These are phyloP conservation scores for Irpex rosettiformis DNA, from an alignment of 1,284 basidiomycete genomes.

Conservation along the genomic window DNA sequence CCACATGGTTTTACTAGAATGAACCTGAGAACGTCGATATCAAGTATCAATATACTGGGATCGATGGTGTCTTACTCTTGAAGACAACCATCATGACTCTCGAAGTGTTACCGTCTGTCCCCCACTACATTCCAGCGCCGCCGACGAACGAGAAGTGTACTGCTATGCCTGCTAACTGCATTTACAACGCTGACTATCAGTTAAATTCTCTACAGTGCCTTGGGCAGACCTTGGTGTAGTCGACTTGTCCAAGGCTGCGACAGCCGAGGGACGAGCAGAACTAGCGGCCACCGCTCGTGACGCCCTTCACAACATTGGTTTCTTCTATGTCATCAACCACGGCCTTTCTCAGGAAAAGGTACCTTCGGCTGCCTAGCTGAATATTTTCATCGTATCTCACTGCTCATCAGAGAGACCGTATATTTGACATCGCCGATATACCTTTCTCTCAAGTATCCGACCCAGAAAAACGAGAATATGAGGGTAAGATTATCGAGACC, in stretches of 20 bases:
- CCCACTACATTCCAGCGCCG: slow-evolving; percentile 36
- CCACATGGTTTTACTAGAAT: too few relatives aligned
- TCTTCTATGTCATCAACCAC: slow-evolving; percentile 41
- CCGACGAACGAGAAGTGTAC: slow-evolving; percentile 33
- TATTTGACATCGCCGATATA: slow-evolving; percentile 61
- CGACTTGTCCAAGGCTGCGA: slow-evolving; percentile 54
- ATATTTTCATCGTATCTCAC: neutral
- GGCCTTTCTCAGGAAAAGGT: slow-evolving; percentile 39
- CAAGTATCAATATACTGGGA: too few relatives aligned
- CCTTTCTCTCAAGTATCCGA: slow-evolving; percentile 49
- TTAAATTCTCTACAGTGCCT: slow-evolving; percentile 40
- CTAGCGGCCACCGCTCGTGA: slow-evolving; percentile 43
- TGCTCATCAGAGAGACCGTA: slow-evolving; percentile 36
- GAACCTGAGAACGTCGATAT: too few relatives aligned
- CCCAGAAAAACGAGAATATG: slow-evolving; percentile 58
- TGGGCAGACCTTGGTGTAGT: slow-evolving; percentile 67
- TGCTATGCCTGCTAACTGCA: slow-evolving; percentile 19
- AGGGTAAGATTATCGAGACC: slow-evolving; percentile 46
- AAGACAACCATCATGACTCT: too few relatives aligned
- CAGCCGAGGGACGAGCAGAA: slow-evolving; percentile 40
- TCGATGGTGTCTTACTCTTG: too few relatives aligned
- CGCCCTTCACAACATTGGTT: slow-evolving; percentile 45
- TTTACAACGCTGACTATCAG: neutral
- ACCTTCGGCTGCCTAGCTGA: slow-evolving; percentile 31
- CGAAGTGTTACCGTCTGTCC: slow-evolving; percentile 15